These are phyloP conservation scores for Obba rivulosa DNA, from an alignment of 768 basidiomycete species.

Conservation along the genomic window DNA sequence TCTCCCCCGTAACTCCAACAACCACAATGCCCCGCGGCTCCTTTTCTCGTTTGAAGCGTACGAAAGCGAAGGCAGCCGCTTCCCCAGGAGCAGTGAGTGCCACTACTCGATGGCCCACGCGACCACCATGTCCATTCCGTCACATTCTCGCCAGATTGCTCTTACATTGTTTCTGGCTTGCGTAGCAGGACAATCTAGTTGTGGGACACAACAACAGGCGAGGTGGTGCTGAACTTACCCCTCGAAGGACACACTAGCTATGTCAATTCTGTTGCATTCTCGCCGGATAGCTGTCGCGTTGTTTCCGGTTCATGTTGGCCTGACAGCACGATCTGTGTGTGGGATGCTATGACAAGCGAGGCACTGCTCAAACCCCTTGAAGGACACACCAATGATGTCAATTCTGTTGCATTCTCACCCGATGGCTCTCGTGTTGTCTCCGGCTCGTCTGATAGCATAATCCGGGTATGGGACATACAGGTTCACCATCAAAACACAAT, in stretches of 20 bases:
- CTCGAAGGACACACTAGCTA: neutral
- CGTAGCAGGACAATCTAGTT: no score
- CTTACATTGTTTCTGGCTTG: no score
- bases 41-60: no score
- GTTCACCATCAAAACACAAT: no score
- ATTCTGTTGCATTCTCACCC: constrained; percentile 20
- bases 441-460: constrained; percentile 4
- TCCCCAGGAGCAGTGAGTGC: no score
- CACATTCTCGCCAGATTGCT: neutral
- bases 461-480: constrained; percentile 7
- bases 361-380: neutral
- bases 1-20: no score
- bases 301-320: neutral
- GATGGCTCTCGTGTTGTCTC: constrained; percentile 4
- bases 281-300: neutral
- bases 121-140: neutral
- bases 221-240: neutral
- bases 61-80: no score
- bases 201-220: no score
- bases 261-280: neutral
- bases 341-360: neutral
- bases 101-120: no score
- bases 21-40: no score
- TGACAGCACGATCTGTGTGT: neutral
- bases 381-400: neutral